Base-by-base conservation (phyloP, 2,329 filamentous ascomycete genomes). In the Ilyonectria sp. region DNA sequence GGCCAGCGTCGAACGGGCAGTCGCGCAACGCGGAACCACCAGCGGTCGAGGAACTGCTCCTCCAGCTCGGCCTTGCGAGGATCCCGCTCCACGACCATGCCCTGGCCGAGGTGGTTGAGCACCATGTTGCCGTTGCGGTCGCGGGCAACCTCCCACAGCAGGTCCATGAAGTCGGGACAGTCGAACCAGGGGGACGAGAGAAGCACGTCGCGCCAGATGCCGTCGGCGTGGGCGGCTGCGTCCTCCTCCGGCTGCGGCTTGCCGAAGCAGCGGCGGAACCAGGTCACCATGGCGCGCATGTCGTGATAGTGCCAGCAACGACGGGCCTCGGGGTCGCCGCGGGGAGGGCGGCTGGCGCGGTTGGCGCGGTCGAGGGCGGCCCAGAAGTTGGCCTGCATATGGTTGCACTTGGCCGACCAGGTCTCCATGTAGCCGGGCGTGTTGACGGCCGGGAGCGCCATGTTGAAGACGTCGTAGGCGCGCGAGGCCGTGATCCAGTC, bases 221-320 rank as follows among this genome's bases (percentile, higher is more conserved):
- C 26, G 26, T 26, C 26, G 26, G 60, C 50, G 40, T 74, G 71
- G 15, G 70, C 74, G 19, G 70, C 63, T 9, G 68, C 35, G 33
- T 69, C 65, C n/a, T 73, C 66, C 6, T 71, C 53, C 23, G 60
- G 66, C 26, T 63, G 67, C 9, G 68, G 50, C 15, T 50, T 59
- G 37, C 68, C 56, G 54, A 75, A 56, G 58, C 71, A 74, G 44
- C 73, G 67, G 60, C 77, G 76, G 68, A 76, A 79, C 76, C 74
- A 79, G 63, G 66, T 58, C 46, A 79, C 68, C 74, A 76, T 76
- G 46, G 74, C 74, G 19, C 67, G 68, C 65, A 76, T 74, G 66
- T 75, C 71, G 46, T 69, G 65, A 44, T 72, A 69, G 59, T 61
- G 69, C 74, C 74, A 76, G 53, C 11, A 21, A 8, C 17, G 35